Base-by-base conservation (phyloP, 306 rosid species). In the Sophora flavescens region DNA sequence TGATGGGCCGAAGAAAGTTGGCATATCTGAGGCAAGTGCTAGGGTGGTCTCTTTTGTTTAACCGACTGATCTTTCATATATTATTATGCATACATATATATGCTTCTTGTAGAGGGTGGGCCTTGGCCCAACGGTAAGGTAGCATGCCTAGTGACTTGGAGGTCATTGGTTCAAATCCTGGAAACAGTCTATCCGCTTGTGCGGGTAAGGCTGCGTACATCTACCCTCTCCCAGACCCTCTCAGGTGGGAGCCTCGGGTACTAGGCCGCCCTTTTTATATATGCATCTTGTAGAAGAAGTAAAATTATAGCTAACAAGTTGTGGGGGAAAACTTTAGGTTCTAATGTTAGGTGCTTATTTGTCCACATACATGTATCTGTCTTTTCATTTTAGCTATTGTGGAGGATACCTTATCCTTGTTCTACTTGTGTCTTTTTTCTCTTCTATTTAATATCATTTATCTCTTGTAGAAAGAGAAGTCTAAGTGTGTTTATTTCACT, bases 21-120 rank as follows among this genome's bases (percentile, higher is more conserved):
- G 77, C 80, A 77, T 94, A 83, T 88, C 95, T 26, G 96, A 94
- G 98, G 98, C 89, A 85, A 89, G 89, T 78, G 85, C 69, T 12
- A 65, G 33, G 68, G 45, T 68, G 14, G 39, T 68, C 22, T 48
- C 44, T 13, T 44, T n/a, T 61, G 47, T 58, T 54, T 75, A 63
- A 35, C 36, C 26, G 8, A 6, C 16, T 75, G 50, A 32, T 74
- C 45, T 75, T 3, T 70, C 75, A 9, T 76, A 18, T 47, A 70
- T 12, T 36, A 11, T 58, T 64, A 54, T 36, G 73, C 39, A 11
- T 52, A 60, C 22, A 11, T 47, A 52, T 8, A 32, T 30, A 30
- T 30, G 3, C 32, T 2, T 30, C 32, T 30, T 30, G 32, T 30
- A 30, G 32, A 30, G 2, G 3, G 32, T 30, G 32, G 2, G 32